phyloP scores from a whole-genome alignment of 2,329 filamentous ascomycete genomes.

The Triangularia verruculosa region DNA sequence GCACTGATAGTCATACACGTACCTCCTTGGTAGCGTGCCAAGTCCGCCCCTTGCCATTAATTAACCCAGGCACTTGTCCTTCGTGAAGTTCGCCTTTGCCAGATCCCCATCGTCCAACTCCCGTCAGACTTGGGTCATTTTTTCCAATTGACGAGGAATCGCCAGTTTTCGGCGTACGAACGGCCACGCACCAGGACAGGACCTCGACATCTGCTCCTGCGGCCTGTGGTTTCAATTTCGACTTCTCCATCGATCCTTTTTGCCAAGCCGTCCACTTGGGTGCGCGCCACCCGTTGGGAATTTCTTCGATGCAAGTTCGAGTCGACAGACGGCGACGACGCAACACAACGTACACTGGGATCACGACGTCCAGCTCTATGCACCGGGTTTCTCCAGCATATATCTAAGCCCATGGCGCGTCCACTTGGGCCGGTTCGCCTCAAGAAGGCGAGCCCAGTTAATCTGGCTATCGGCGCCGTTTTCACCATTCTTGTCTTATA shows the following conservation, averaged over 20 bases:
- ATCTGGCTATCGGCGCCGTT: slow-evolving; percentile 66
- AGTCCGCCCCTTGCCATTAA: slow-evolving; percentile 17
- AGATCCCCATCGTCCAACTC: slow-evolving; percentile 5
- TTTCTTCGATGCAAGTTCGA: slow-evolving; percentile 17
- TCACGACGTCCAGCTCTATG: slow-evolving; percentile 21
- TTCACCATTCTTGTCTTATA: slow-evolving; percentile 70
- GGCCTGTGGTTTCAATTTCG: neutral
- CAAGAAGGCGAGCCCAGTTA: slow-evolving; percentile 76
- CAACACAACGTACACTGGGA: neutral
- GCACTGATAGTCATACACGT: neutral
- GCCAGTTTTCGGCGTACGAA: neutral
- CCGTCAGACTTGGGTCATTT: neutral
- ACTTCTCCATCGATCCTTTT: slow-evolving; percentile 1
- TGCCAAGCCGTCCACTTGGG: neutral
- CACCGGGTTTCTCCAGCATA: slow-evolving; percentile 19
- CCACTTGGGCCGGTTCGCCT: slow-evolving; percentile 66
- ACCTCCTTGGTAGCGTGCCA: neutral
- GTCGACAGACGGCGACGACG: neutral
- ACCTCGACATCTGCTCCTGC: neutral
- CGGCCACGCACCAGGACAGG: neutral
- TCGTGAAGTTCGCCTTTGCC: slow-evolving; percentile 12
- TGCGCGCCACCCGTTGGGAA: slow-evolving; percentile 12
- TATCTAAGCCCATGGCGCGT: slow-evolving; percentile 47
- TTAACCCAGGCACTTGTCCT: slow-evolving; percentile 20
- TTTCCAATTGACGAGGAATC: slow-evolving; percentile 3